These are phyloP conservation scores for Colletotrichum sp. DNA, from an alignment of 2,329 filamentous ascomycete species.

Conservation along the genomic window DNA sequence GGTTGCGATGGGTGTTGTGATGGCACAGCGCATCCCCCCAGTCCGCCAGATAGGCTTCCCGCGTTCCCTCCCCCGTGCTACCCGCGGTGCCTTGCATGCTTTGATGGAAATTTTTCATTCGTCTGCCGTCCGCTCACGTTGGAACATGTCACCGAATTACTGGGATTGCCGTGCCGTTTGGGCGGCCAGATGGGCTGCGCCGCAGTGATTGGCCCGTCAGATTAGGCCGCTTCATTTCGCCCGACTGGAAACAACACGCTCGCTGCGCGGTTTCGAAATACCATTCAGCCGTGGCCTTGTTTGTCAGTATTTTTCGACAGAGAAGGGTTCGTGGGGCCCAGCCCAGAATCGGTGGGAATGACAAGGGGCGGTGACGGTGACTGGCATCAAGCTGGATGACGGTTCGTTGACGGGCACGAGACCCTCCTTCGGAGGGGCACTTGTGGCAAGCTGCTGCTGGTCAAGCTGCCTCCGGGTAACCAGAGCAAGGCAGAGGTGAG, in stretches of 20 bases:
- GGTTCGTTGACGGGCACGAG: slow-evolving; percentile 46
- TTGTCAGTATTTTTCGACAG: slow-evolving; percentile 11
- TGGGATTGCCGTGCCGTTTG: slow-evolving; percentile 5
- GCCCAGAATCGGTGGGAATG: neutral
- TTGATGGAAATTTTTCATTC: neutral
- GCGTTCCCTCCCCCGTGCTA: neutral
- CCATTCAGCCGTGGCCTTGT: neutral
- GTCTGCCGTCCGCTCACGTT: slow-evolving; percentile 19
- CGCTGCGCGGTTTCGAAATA: slow-evolving; percentile 2
- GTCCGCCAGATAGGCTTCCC: slow-evolving; percentile 14
- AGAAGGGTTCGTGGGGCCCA: neutral
- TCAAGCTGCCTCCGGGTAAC: slow-evolving; percentile 24
- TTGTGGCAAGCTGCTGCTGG: slow-evolving; percentile 44
- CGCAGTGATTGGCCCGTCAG: slow-evolving; percentile 4
- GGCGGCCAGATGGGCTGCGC: neutral
- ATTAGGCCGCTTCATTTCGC: neutral
- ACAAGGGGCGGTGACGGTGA: slow-evolving; percentile 14
- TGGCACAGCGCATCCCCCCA: slow-evolving; percentile 12
- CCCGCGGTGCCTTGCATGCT: slow-evolving; percentile 20
- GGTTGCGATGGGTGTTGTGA: neutral
- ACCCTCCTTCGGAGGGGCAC: slow-evolving; percentile 37
- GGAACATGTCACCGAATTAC: slow-evolving; percentile 14
- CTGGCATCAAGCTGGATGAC: slow-evolving; percentile 22
- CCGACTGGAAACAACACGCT: slow-evolving; percentile 9
- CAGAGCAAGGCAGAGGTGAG: slow-evolving; percentile 49